Conservation (phyloP, 139 green algal genomes). For the Chlorella vulgaris region DNA sequence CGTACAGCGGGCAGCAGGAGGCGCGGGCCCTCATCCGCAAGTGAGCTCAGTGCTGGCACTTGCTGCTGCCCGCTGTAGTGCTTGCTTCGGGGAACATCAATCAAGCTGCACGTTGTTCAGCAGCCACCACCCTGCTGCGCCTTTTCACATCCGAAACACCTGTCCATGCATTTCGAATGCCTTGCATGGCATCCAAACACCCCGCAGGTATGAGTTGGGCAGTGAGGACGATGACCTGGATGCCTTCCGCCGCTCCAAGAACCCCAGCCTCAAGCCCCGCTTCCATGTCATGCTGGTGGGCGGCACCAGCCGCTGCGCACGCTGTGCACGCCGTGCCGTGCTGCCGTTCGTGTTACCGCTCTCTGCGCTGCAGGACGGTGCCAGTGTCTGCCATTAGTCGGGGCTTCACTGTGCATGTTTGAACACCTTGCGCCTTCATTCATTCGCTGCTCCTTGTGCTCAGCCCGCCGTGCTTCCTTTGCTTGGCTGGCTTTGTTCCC, state of each 20-base stretch:
- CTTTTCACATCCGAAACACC: no score
- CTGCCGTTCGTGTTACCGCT: not conserved
- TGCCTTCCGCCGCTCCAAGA: not conserved
- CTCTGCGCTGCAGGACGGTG: not conserved
- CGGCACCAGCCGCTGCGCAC: not conserved
- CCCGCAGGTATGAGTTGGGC: constrained; percentile 41
- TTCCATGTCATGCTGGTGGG: constrained; percentile 38
- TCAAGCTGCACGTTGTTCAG: no score
- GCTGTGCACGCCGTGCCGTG: not conserved
- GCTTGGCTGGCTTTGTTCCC: no score
- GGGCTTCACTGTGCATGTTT: not conserved
- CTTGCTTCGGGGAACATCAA: no score
- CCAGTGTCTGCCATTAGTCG: not conserved
- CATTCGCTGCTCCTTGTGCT: not conserved
- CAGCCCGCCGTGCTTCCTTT: not conserved
- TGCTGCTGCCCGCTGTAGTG: not conserved
- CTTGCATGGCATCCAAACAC: no score
- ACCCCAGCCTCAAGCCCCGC: constrained; percentile 16
- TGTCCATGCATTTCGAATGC: no score
- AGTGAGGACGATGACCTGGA: constrained; percentile 21
- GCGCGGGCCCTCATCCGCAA: constrained; percentile 35
- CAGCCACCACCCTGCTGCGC: no score
- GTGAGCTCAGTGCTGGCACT: not conserved
- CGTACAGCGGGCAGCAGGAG: constrained; percentile 43
- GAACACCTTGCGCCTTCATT: not conserved